Evolutionary conservation across 208 protist species (phyloP).

Genomic region (Acanthamoeba healyi): DNA sequence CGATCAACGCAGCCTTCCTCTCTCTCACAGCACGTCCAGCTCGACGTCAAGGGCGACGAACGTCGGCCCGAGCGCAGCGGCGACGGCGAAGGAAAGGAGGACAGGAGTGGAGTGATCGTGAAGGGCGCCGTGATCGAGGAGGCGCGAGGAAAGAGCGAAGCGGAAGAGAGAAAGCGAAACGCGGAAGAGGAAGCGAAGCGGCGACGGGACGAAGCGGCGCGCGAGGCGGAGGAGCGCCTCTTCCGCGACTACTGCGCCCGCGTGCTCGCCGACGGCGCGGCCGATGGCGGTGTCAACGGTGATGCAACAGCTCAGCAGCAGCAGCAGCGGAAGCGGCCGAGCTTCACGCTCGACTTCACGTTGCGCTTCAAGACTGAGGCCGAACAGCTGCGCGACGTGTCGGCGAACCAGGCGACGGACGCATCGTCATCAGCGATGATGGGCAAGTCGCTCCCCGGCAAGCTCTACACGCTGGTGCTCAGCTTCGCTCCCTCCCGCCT

Average conservation of each 20-base stretch:
- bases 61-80: too few relatives aligned
- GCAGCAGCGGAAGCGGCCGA: neutral
- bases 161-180: neutral
- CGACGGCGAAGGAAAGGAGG: neutral
- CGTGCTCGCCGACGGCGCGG: neutral
- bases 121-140: neutral
- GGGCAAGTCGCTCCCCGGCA: constrained; percentile 16
- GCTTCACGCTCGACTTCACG: constrained; percentile 49
- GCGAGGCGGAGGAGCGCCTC: neutral
- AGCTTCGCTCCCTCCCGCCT: constrained; percentile 12
- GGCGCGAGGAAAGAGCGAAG: neutral
- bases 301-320: neutral
- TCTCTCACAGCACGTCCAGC: neutral
- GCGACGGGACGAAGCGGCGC: neutral
- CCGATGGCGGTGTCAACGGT: neutral
- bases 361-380: constrained; percentile 36
- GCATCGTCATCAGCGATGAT: neutral
- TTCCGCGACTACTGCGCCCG: neutral
- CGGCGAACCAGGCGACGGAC: neutral
- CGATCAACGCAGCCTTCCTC: neutral
- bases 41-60: neutral
- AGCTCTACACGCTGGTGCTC: constrained; percentile 56
- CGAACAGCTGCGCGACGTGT: constrained; percentile 40
- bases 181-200: neutral
- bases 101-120: too few relatives aligned